Base-by-base conservation (phyloP, 2,329 filamentous ascomycete species). In the Plectosphaerella sp. region DNA sequence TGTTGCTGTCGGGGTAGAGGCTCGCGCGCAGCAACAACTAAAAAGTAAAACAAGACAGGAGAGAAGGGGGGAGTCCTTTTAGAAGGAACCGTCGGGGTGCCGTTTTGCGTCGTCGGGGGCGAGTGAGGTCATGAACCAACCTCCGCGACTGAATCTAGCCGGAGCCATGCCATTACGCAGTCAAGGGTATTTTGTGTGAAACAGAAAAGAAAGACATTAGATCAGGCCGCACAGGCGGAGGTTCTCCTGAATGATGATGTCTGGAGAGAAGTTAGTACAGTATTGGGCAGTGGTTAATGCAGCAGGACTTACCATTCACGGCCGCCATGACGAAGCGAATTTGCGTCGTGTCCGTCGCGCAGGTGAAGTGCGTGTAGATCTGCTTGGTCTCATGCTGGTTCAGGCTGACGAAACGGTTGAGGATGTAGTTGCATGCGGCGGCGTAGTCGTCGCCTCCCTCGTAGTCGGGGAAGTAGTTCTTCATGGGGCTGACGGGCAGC, bases 191-290 rank as follows among this genome's bases (percentile, higher is more conserved):
- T 72, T 71, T 60, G 67, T 62, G 63, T 64, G 67, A 61, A 64
- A 64, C 41, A 64, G 58, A 65, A 64, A 67, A 61, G 58, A 65
- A 63, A 59, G 63, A 45, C 48, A 18, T 50, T 56, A 97, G 82
- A 97, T 97, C 72, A 97, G 79, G 82, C 93, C 93, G 74, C 92
- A 97, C 72, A 96, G 83, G 72, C 94, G 88, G 59, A 99, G 85
- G 77, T 99, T 99, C 77, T 97, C 94, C 79, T 99, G 94, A 72
- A 99, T 99, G 76, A 99, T 99, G 72, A 99, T 99, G 76, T 99
- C 94, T 96, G 61, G 2, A 48, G 22, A 2, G 8, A 12, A 12
- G 49, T 56, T 41, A 50, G 58, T 41, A n/a, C 22, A 37, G 9
- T 15, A 42, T 33, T 35, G 45, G n/a, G n/a, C n/a, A n/a, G n/a